Base-by-base conservation (phyloP, 768 basidiomycete genomes). In the Basidioascus undulatus region DNA sequence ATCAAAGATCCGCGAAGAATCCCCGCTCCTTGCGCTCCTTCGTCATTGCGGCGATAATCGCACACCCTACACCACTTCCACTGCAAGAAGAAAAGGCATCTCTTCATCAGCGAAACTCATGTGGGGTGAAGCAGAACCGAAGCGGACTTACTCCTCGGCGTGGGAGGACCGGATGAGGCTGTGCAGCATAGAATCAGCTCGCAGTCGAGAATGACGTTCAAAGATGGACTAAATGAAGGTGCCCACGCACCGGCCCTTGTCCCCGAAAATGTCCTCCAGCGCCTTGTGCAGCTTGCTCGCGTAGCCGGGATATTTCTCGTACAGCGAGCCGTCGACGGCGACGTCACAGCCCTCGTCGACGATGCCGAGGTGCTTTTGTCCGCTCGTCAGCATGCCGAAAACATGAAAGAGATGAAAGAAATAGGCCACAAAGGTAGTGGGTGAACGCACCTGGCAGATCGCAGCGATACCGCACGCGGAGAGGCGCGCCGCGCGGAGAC, bases 381-480 rank as follows among this genome's bases (percentile, higher is more conserved):
- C n/a, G n/a, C n/a, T n/a, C n/a, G n/a, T n/a, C n/a, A n/a, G n/a
- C n/a, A n/a, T n/a, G n/a, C n/a, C n/a, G n/a, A n/a, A n/a, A n/a
- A n/a, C n/a, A n/a, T n/a, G n/a, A n/a, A n/a, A n/a, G n/a, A n/a
- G n/a, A n/a, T n/a, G n/a, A n/a, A n/a, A n/a, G n/a, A n/a, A n/a
- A n/a, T n/a, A n/a, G n/a, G n/a, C 51, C 51, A 37, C 31, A 19
- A 13, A 25, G 33, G 27, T 13, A 11, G 25, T 24, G 7, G 12
- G 30, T 37, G 24, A 43, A 19, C 13, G 11, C 15, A 37, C n/a
- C 1, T n/a, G n/a, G 55, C 86, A 87, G 51, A 98, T 80, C 9
- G 92, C 80, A 3, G 86, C 89, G 50, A 98, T 94, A 47, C 92
- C 89, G 53, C 89, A 98, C 0, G 89, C 72, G 31, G 80, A 84